Base-by-base conservation (phyloP, 2,329 filamentous ascomycete genomes). In the Cladophialophora chaetospira region DNA sequence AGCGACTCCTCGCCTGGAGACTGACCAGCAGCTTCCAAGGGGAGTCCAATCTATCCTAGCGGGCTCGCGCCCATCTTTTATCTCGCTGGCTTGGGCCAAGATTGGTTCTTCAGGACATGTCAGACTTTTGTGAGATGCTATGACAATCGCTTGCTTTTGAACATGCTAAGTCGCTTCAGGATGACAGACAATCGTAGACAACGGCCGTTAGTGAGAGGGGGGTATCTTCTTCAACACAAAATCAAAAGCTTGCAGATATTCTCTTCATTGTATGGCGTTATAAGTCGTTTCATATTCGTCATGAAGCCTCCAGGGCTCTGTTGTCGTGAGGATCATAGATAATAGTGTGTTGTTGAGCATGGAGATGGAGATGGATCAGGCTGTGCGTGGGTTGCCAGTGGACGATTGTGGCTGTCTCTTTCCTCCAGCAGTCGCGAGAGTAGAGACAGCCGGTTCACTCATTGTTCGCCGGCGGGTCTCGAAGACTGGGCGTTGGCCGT, bases 401-500 rank as follows among this genome's bases (percentile, higher is more conserved):
- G 40, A 45, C 21, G 53, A 19, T 29, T 49, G 53, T 9, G 23
- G 21, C 8, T 40, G 48, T 33, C 46, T 49, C 9, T 47, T 52
- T 10, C 42, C 46, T 19, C 58, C 62, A 13, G 60, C 57, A 4
- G 63, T 65, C 4, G 57, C 63, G 25, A 61, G 29, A 2, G 58
- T 62, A n/a, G 63, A 36, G 17, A 61, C 54, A 13, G 47, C 57
- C 10, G 65, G 63, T 47, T 67, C 72, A 62, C 75, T 78, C 43
- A 74, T 73, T 1, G 75, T 77, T 58, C 75, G 68, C 55, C 75
- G 68, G 51, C 70, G 73, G 17, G 52, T 31, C 33, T 64, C 62
- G 35, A 64, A 58, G 49, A 73, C 75, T 4, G 91, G 91, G 59
- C 93, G 90, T 68, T 93, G 88, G 13, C 91, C 92, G 70, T 96